Evolutionary conservation across 2,329 filamentous ascomycete species (phyloP), one percentile per base, ranked within the genome.

Genomic region (Neopestalotiopsis sp.): DNA sequence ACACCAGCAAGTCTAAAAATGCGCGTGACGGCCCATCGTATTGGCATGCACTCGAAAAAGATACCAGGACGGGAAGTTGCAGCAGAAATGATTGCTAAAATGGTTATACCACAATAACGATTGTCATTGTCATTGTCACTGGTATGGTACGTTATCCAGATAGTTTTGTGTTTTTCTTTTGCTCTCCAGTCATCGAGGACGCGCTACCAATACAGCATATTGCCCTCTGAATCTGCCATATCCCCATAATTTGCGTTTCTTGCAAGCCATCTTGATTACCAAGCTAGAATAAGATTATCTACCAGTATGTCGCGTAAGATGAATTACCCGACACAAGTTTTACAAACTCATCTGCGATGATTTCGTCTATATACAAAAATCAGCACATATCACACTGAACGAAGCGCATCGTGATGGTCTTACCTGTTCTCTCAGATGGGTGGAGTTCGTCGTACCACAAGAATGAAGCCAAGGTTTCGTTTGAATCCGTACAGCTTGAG

Each of bases 381-480:
- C 2, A 42, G 3, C 72, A 32, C 38, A 30, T 32, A 2, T 28
- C 14, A 17, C 52, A 12, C 14, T 9, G 7, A 12, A 49, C 5
- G 24, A 14, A 5, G 9, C 32, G n/a, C 13, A 4, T 42, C 38
- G 56, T 9, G 17, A 20, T 13, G 7, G 7, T 81, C 74, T 86
- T 81, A 78, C 89, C 86, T 7, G 90, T 86, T 79, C 88, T 87
- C 79, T 90, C 85, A 38, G 89, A 90, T 0, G 92, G 91, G 81
- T 95, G 93, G 75, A 95, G 78, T 75, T 90, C 87, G 79, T 95
- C 92, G 74, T 85, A 92, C 91, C 92, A 95, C 77, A 94, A 72
- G 76, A 88, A 95, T 60, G 87, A 89, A 72, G 91, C 87, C 42
- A 83, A 78, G 42, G 83, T 81, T 3, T 83, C 68, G 14, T 78